Conservation (phyloP, 441 rosid species). For the Adansonia rubrostipa region DNA sequence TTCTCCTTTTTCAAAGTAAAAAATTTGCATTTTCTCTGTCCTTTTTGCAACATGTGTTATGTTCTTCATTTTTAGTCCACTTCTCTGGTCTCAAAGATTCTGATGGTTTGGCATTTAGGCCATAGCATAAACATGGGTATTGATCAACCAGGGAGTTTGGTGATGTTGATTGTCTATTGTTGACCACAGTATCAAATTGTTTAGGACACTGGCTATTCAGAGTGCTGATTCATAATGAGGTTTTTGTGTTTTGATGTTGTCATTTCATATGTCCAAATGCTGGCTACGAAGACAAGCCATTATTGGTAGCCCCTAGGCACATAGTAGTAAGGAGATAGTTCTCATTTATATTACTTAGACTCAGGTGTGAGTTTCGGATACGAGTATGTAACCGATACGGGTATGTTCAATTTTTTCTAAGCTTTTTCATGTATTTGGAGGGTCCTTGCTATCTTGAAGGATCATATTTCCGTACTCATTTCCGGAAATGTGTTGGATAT, state of each 20-base stretch:
- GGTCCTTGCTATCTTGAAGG: no score
- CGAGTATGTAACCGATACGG: no score
- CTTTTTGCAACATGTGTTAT: not conserved
- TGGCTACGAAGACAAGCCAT: not conserved
- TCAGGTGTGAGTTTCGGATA: no score
- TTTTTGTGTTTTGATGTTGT: not conserved
- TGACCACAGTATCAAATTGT: not conserved
- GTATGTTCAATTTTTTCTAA: no score
- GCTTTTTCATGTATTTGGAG: no score
- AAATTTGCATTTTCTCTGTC: slow-evolving; percentile 16
- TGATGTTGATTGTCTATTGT: not conserved
- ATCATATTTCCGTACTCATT: no score
- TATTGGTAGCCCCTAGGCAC: not conserved
- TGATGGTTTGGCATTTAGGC: not conserved
- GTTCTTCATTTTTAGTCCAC: not conserved
- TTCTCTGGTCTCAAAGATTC: no score
- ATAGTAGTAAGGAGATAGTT: not conserved
- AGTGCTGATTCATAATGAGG: not conserved
- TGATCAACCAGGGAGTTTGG: not conserved
- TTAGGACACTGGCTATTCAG: slow-evolving; percentile 9
- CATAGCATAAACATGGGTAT: not conserved
- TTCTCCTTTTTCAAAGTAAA: not conserved
- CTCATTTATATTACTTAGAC: no score
- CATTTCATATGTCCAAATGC: not conserved
- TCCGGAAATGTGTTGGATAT: no score